Evolutionary conservation across 495 filamentous ascomycete species (phyloP), one percentile per base, ranked within the genome.

Genomic region (Xylaria sp.): DNA sequence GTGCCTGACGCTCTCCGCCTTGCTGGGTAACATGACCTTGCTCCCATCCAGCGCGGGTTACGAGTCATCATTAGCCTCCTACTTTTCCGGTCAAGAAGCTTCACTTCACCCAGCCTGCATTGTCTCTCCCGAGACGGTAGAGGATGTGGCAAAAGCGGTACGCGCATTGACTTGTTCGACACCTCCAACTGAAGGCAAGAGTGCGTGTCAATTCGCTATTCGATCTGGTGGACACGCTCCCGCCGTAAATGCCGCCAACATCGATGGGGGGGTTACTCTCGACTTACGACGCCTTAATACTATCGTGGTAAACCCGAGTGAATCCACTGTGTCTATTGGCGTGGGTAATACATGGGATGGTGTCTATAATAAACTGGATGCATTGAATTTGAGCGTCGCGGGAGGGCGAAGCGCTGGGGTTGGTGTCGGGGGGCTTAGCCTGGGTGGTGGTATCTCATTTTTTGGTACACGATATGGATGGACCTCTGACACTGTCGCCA

Each of bases 381-480:
- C 81, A 1, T 73, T 83, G 33, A 82, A 84, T 8, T 74, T 87
- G 5, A 83, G 85, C 5, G 77, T 89, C 0, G 74, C 80, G 7
- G 90, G 90, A 6, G 89, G 88, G 14, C 83, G 90, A 31, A 81
- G 80, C n/a, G 69, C 82, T 0, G 80, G 79, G 3, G 84, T 91
- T 62, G 90, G 90, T 40, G 86, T 90, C 0, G 84, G 85, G n/a
- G 90, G 90, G 11, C 78, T 90, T 19, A 77, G 82, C 19, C 84
- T 90, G 1, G 89, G 88, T 31, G 88, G 87, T 35, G 88, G 88
- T 0, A 80, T 88, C 62, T 85, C 80, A 50, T 86, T 83, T 71
- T 85, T 84, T 74, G 78, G 82, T 8, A 78, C 78, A 65, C 74
- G 80, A 48, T 75, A 83, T 15, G 88, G 89, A 8, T 88, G 80